Percentiles rank a stretch among this genome's conserved stretches.
These are phyloP conservation scores for Diaporthe ilicicola DNA, from an alignment of 2,329 filamentous ascomycete genomes.

Conservation along the genomic window DNA sequence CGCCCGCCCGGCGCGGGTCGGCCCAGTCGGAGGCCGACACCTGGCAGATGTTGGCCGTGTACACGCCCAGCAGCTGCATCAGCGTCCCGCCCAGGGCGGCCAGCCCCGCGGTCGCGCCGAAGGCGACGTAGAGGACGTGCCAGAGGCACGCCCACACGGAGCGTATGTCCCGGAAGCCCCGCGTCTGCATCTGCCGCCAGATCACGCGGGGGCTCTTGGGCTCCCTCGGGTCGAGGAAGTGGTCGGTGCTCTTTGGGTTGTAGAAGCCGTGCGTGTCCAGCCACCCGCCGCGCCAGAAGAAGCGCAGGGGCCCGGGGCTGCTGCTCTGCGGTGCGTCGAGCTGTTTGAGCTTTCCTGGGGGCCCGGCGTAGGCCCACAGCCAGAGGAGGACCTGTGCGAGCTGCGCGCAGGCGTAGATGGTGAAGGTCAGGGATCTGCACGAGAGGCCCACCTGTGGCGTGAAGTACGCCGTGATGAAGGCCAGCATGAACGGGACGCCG, in stretches of 20 bases:
- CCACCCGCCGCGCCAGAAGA: constrained; percentile 36
- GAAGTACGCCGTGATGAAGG: constrained; percentile 38
- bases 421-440: constrained; percentile 38
- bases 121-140: constrained; percentile 34
- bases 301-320: not conserved
- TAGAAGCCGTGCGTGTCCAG: constrained; percentile 36
- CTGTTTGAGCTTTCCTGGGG: not conserved
- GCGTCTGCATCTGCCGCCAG: not conserved
- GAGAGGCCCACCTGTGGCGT: constrained; percentile 38
- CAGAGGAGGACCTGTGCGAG: constrained; percentile 37
- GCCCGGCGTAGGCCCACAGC: constrained; percentile 39
- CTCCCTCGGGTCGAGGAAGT: constrained; percentile 26
- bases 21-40: constrained; percentile 36
- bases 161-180: constrained; percentile 1
- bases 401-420: constrained; percentile 33
- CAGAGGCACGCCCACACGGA: constrained; percentile 33
- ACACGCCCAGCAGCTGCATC: constrained; percentile 41
- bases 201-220: not conserved
- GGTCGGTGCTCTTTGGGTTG: constrained; percentile 33
- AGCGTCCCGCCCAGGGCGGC: constrained; percentile 37
- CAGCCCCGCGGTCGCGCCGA: constrained; percentile 53
- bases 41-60: constrained; percentile 34
- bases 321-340: not conserved
- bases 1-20: constrained; percentile 12
- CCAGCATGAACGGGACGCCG: constrained; percentile 36